These are phyloP conservation scores for Candida labiduridarum DNA, from an alignment of 1,139 yeast species.

Conservation along the genomic window DNA sequence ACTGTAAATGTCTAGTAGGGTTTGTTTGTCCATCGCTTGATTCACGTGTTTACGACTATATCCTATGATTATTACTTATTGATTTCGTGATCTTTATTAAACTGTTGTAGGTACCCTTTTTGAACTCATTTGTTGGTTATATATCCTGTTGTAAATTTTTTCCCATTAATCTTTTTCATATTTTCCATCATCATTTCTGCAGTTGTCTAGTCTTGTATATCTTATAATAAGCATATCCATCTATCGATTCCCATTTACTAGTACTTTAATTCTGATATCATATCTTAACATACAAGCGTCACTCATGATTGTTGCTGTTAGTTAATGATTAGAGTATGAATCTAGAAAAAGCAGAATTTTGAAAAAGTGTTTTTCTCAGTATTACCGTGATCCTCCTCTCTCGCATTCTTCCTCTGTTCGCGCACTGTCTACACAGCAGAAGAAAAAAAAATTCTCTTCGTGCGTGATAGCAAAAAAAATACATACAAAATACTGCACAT, in stretches of 20 bases:
- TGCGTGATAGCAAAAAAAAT: not conserved
- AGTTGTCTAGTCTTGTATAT: too few relatives aligned
- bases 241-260: not conserved
- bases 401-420: not conserved
- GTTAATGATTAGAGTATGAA: conserved; percentile 5
- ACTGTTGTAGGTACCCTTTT: too few relatives aligned
- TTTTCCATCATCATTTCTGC: too few relatives aligned
- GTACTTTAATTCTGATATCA: not conserved
- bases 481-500: conserved; percentile 9
- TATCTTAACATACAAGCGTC: conserved; percentile 45
- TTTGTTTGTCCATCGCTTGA: too few relatives aligned
- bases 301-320: conserved; percentile 37
- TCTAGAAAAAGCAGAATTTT: conserved; percentile 7
- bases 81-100: too few relatives aligned
- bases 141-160: too few relatives aligned
- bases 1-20: not conserved
- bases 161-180: too few relatives aligned
- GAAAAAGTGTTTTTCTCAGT: conserved; percentile 13
- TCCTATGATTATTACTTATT: too few relatives aligned
- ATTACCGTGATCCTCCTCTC: not conserved
- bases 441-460: not conserved
- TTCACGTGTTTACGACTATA: too few relatives aligned
- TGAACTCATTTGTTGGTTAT: too few relatives aligned
- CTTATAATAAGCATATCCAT: too few relatives aligned
- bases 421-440: too few relatives aligned